Base-by-base conservation (phyloP, 2,329 filamentous ascomycete species). In the Periglandula ipomoeae region DNA sequence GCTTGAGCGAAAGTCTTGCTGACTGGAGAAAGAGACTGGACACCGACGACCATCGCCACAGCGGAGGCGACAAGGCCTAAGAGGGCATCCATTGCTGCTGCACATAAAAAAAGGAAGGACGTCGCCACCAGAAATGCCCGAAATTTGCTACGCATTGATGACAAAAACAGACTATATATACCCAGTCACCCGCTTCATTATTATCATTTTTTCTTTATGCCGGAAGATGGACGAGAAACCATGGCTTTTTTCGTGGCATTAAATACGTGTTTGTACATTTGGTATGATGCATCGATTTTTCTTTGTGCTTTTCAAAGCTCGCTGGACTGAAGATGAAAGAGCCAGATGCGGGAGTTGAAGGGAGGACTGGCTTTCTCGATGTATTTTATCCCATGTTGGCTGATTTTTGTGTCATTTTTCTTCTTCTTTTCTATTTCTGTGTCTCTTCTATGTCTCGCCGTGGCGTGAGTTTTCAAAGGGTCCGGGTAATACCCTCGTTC, bases 21-120 rank as follows among this genome's bases (percentile, higher is more conserved):
- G 85, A 87, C 62, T 94, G 88, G 88, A 76, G 87, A 57, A 86
- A 87, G 65, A 76, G 85, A 59, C 73, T 93, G 48, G 86, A 91
- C 64, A 69, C 65, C 6, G 69, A 71, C 19, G 70, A 71, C 44
- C 61, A 72, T 46, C 61, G 61, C 24, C 59, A 61, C 46, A 5
- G 15, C n/a, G 41, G n/a, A n/a, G 45, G 27, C 30, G 50, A 50
- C 41, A 46, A 48, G 45, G 48, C 48, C 27, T 47, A 32, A 20
- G 37, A 10, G 19, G 4, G 9, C 0, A 5, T 7, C 3, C 4
- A 11, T 3, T 24, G 30, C 30, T 23, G 23, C 23, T 27, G 5
- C 13, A 27, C 32, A 13, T 24, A 9, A 7, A 23, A 11, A 24
- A 35, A 34, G 23, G 26, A 15, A 32, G 30, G 30, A n/a, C n/a